Percentiles rank a stretch among this genome's conserved stretches.
Evolutionary conservation across 495 filamentous ascomycete genomes (phyloP).

Genomic region (Alectoria sarmentosa): DNA sequence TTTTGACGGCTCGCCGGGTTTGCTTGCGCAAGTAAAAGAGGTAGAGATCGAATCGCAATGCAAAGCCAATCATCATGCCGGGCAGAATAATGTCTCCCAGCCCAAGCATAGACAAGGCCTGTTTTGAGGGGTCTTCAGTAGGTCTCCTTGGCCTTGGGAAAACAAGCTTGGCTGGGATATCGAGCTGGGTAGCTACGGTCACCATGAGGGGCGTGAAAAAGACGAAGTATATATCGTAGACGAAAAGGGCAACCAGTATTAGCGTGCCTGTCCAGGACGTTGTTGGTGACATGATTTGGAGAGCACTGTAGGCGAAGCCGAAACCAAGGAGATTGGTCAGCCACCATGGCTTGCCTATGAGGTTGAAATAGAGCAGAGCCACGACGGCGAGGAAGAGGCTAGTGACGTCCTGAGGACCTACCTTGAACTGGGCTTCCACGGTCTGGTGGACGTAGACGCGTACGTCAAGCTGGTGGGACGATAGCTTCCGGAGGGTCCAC

Average conservation of each 20-base stretch:
- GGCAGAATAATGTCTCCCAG: conserved; percentile 93
- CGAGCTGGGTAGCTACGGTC: conserved; percentile 81
- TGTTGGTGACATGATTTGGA: conserved; percentile 84
- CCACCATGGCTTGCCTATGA: conserved; percentile 65
- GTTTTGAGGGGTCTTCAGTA: conserved; percentile 32
- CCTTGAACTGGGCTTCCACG: conserved; percentile 36
- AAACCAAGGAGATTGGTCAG: conserved; percentile 85
- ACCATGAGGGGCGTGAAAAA: conserved; percentile 98
- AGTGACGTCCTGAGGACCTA: conserved; percentile 50
- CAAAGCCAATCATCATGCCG: conserved; percentile 81
- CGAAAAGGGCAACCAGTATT: conserved; percentile 71
- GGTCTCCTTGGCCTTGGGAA: conserved; percentile 60
- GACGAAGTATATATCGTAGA: conserved; percentile 96
- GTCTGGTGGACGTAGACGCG: conserved; percentile 40
- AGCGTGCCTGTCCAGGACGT: conserved; percentile 77
- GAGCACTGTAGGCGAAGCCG: conserved; percentile 71
- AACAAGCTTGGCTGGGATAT: conserved; percentile 88
- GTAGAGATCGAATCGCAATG: conserved; percentile 85
- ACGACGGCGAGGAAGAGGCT: conserved; percentile 53
- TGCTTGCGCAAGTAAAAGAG: conserved; percentile 63
- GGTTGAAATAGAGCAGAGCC: conserved; percentile 60
- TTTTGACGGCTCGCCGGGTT: conserved; percentile 9
- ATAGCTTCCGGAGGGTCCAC: conserved; percentile 43
- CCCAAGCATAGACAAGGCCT: conserved; percentile 73
- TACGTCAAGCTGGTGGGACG: conserved; percentile 44